phyloP scores from a whole-genome alignment of 2,329 filamentous ascomycete species.

The Lomentospora prolificans region DNA sequence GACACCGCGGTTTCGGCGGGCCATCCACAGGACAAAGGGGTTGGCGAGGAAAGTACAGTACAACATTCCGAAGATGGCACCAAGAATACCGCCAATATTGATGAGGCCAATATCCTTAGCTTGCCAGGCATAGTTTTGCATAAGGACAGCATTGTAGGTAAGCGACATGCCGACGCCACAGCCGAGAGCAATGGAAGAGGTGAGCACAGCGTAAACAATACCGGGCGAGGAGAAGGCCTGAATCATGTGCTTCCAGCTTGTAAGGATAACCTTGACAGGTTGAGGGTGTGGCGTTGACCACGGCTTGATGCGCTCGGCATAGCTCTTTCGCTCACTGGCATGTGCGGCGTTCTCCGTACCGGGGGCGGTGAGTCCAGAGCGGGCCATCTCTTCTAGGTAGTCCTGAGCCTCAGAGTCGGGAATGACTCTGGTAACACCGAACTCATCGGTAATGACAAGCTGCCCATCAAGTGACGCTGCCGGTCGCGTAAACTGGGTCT shows the following conservation, averaged over 20 bases:
- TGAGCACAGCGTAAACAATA: slow-evolving; percentile 26
- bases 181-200: slow-evolving; percentile 26
- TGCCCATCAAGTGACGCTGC: slow-evolving; percentile 22
- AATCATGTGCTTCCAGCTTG: slow-evolving; percentile 14
- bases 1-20: slow-evolving; percentile 13
- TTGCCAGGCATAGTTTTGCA: slow-evolving; percentile 24
- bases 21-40: slow-evolving; percentile 13
- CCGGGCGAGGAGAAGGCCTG: slow-evolving; percentile 21
- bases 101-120: slow-evolving; percentile 28
- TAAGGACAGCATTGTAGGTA: slow-evolving; percentile 26
- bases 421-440: slow-evolving; percentile 24
- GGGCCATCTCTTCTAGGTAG: slow-evolving; percentile 13
- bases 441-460: slow-evolving; percentile 27
- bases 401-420: slow-evolving; percentile 19
- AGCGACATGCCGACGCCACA: slow-evolving; percentile 26
- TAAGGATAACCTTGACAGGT: no score
- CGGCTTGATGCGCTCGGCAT: no score
- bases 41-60: slow-evolving; percentile 14
- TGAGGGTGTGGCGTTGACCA: no score
- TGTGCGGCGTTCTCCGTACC: not conserved
- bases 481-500: slow-evolving; percentile 27
- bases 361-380: no score
- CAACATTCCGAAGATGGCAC: slow-evolving; percentile 23
- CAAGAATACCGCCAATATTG: slow-evolving; percentile 36
- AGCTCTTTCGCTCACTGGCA: no score